These are phyloP conservation scores for Strombidium stylifer DNA, from an alignment of 73 alveolate species.

Conservation along the genomic window DNA sequence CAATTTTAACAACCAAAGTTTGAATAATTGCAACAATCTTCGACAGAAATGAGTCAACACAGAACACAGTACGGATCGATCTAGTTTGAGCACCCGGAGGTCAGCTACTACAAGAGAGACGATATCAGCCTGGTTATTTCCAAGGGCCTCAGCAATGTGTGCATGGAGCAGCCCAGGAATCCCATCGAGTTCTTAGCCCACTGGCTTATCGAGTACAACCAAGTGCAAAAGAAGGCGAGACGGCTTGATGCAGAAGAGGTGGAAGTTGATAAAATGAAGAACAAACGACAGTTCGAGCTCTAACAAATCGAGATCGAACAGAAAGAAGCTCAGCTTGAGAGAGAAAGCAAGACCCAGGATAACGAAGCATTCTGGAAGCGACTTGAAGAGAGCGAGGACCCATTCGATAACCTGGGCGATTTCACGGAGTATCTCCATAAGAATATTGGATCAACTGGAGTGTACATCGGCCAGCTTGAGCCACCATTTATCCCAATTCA, in stretches of 20 bases:
- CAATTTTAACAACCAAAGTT: no score
- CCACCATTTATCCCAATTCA: constrained; percentile 58
- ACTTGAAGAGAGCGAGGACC: constrained; percentile 52
- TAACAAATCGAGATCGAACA: no score
- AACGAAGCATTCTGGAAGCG: no score
- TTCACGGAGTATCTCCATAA: constrained; percentile 58
- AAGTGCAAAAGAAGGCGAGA: not conserved
- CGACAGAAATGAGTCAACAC: no score
- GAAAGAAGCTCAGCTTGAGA: no score
- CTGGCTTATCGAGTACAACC: constrained; percentile 67
- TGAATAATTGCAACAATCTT: no score
- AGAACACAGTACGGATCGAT: no score
- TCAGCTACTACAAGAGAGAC: constrained; percentile 58
- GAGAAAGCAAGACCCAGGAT: no score
- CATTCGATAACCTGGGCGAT: constrained; percentile 52
- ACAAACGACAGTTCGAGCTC: no score
- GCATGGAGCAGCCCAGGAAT: constrained; percentile 76
- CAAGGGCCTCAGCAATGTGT: constrained; percentile 84
- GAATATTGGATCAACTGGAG: constrained; percentile 84
- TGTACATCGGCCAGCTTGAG: constrained; percentile 80
- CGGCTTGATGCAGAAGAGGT: no score
- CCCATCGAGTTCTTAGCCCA: constrained; percentile 89
- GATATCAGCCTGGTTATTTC: constrained; percentile 64
- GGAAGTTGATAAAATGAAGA: no score
- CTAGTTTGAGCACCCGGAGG: not conserved